Percentiles rank a stretch among this genome's conserved stretches.
These are phyloP conservation scores for Taxillus chinensis DNA, from an alignment of 164 flowering plant species.

Conservation along the genomic window DNA sequence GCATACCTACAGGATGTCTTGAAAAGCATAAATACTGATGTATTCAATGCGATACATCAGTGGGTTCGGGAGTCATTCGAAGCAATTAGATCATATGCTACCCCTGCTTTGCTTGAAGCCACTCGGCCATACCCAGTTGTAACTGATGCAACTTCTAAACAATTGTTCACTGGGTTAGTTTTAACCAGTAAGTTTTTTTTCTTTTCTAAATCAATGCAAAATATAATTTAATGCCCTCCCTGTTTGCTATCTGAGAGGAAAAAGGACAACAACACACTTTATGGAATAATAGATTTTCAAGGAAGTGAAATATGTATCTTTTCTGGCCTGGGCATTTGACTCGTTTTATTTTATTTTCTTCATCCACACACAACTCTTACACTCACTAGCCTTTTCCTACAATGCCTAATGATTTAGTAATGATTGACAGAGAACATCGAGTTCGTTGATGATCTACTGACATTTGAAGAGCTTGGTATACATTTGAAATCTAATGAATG, in stretches of 20 bases:
- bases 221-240: not conserved
- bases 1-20: slow-evolving; percentile 42
- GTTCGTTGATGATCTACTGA: slow-evolving; percentile 80
- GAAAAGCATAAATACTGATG: slow-evolving; percentile 32
- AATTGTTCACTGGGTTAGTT: slow-evolving; percentile 55
- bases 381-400: not conserved
- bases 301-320: too few species aligned
- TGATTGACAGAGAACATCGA: slow-evolving; percentile 68
- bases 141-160: slow-evolving; percentile 28
- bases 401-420: slow-evolving; percentile 1
- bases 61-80: slow-evolving; percentile 64
- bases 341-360: too few species aligned
- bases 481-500: slow-evolving; percentile 61
- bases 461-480: slow-evolving; percentile 68
- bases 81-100: slow-evolving; percentile 28
- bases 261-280: too few species aligned
- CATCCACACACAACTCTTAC: too few species aligned
- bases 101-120: slow-evolving; percentile 18
- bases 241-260: too few species aligned
- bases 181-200: slow-evolving; percentile 49
- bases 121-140: slow-evolving; percentile 40
- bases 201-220: not conserved
- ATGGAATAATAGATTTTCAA: too few species aligned
- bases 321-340: too few species aligned
- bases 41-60: slow-evolving; percentile 41